phyloP scores from a whole-genome alignment of 2,329 filamentous ascomycete genomes.

The Fusarium miscanthi region DNA sequence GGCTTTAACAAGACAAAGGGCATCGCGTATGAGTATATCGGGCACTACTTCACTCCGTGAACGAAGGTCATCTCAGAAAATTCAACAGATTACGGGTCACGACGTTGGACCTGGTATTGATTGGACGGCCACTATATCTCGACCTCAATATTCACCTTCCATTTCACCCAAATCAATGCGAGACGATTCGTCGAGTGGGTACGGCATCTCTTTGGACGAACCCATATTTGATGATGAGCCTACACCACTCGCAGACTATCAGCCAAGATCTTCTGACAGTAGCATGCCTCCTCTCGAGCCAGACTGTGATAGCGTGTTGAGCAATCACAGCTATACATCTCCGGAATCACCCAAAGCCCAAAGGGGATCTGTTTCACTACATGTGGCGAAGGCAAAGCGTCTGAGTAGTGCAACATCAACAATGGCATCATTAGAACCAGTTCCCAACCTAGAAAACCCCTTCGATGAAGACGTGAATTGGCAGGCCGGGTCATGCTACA shows the following conservation, averaged over 20 bases:
- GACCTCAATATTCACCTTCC: constrained; percentile 29
- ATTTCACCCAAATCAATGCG: constrained; percentile 31
- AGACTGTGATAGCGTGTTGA: constrained; percentile 41
- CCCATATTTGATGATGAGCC: constrained; percentile 41
- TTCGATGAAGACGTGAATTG: constrained; percentile 29
- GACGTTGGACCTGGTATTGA: constrained; percentile 48
- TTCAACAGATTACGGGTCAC: constrained; percentile 56
- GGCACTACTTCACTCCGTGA: constrained; percentile 31
- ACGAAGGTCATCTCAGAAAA: constrained; percentile 52
- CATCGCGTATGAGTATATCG: constrained; percentile 36
- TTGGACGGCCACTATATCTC: constrained; percentile 21
- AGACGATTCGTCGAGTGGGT: constrained; percentile 42
- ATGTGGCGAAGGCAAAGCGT: constrained; percentile 31
- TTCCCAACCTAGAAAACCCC: constrained; percentile 13
- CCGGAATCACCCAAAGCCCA: constrained; percentile 33
- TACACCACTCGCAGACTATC: constrained; percentile 18
- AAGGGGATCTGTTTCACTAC: constrained; percentile 24
- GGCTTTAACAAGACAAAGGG: constrained; percentile 30
- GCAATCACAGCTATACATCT: constrained; percentile 37
- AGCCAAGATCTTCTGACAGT: constrained; percentile 31
- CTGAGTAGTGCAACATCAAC: constrained; percentile 16
- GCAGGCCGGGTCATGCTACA: constrained; percentile 34
- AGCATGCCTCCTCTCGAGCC: constrained; percentile 42
- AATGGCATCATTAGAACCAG: constrained; percentile 11
- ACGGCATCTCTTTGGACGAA: constrained; percentile 35